Evolutionary conservation across 495 filamentous ascomycete species (phyloP), one percentile per base, ranked within the genome.

Genomic region (Neurospora terricola): DNA sequence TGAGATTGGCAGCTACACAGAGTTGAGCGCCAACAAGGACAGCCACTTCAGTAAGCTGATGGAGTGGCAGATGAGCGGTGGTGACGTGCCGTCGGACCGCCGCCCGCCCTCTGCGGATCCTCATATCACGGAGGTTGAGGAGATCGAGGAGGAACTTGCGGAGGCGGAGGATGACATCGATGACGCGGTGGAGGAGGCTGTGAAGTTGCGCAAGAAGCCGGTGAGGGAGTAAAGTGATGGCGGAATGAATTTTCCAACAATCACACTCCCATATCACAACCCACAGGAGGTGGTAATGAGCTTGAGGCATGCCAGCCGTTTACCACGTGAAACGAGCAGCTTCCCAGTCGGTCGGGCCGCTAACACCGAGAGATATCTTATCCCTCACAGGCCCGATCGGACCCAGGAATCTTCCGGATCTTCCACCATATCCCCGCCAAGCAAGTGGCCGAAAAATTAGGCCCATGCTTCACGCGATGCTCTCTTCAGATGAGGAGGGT

Each of bases 31-130:
- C 23, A 89, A 91, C 43, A 86, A 86, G 5, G 83, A 91, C 34
- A 95, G 94, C 45, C 92, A 94, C 8, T 99, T 99, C 79, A 94
- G 89, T 38, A 93, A 92, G 82, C 85, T 99, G 69, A 99, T 99
- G 96, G 94, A 98, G 80, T 99, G 96, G 96, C 96, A 99, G 83
- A 92, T 98, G 88, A 95, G 88, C 75, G 96, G 94, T 16, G 91
- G 91, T 11, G 93, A 96, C 45, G 81, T 82, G 1, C 77, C 81
- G 0, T 23, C 73, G 4, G 78, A 78, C 0, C 73, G 72, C 12
- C 72, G 70, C 43, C 76, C 74, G 14, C 70, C 76, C 71, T 38
- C 54, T 18, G 70, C 70, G 0, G 79, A 78, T 10, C 37, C 74
- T 16, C 75, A 86, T 73, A 82, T 85, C 30, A 84, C 76, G 0